Conservation (phyloP, 805 yeast genomes). For the Wickerhamiella sergipiensis region DNA sequence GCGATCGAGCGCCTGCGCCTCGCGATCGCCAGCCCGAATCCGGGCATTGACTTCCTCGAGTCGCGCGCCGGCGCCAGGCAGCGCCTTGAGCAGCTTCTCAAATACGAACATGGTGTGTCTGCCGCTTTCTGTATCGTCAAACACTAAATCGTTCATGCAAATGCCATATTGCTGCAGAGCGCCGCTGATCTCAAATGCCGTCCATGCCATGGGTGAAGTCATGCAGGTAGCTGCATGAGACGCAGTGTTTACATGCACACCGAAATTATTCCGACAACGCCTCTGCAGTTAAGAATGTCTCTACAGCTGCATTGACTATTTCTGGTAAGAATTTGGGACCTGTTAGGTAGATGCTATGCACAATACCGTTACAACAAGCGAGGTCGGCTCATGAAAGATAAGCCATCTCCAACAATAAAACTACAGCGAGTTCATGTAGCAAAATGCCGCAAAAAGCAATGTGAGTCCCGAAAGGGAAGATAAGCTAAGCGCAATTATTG, state of each 20-base stretch:
- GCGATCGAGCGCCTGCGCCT: neutral
- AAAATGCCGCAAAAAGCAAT: neutral
- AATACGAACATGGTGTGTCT: neutral
- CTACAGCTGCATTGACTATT: too few relatives aligned
- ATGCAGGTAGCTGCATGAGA: neutral
- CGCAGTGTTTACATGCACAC: neutral
- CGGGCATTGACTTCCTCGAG: neutral
- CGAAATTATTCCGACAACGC: too few relatives aligned
- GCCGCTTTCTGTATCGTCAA: neutral
- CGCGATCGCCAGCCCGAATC: neutral
- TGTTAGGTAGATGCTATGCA: too few relatives aligned
- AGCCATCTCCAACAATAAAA: too few relatives aligned
- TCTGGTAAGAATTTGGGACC: too few relatives aligned
- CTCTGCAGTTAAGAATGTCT: too few relatives aligned
- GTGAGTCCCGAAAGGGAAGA: neutral
- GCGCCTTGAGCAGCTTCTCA: neutral
- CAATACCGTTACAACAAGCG: too few relatives aligned
- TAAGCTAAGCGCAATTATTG: neutral
- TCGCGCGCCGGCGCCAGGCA: neutral
- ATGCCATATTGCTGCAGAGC: neutral
- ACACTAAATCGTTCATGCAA: neutral
- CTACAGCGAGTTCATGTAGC: too few relatives aligned
- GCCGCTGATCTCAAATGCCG: neutral
- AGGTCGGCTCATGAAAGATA: too few relatives aligned
- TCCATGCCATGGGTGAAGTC: neutral